Evolutionary conservation across 2,329 filamentous ascomycete genomes (phyloP).

Genomic region (Aureobasidium subglaciale): DNA sequence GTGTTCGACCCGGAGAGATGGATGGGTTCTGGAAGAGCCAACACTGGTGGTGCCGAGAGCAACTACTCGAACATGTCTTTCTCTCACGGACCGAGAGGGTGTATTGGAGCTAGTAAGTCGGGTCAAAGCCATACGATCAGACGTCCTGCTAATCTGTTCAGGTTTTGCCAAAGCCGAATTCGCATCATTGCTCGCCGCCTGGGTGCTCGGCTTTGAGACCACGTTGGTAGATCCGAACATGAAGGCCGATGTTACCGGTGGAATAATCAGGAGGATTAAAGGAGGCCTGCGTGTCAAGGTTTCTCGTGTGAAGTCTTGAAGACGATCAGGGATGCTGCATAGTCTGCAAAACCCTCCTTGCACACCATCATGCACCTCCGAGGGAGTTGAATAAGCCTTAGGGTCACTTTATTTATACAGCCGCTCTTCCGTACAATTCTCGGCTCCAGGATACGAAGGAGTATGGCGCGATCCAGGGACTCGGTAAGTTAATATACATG

Average conservation of each 20-base stretch:
- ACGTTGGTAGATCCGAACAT: slow-evolving; percentile 15
- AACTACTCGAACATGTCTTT: slow-evolving; percentile 39
- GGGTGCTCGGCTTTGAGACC: slow-evolving; percentile 21
- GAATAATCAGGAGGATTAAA: slow-evolving; percentile 13
- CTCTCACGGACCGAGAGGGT: slow-evolving; percentile 31
- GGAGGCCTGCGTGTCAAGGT: slow-evolving; percentile 15
- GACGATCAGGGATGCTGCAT: not conserved
- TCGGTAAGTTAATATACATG: not conserved
- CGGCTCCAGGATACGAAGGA: not conserved
- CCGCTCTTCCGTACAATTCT: not conserved
- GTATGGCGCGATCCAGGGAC: not conserved
- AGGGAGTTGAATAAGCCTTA: too few species aligned
- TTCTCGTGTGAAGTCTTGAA: slow-evolving; percentile 11
- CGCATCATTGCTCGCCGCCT: slow-evolving; percentile 22
- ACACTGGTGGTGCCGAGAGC: slow-evolving; percentile 31
- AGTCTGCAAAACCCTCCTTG: not conserved
- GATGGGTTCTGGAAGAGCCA: slow-evolving; percentile 34
- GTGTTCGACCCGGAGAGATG: slow-evolving; percentile 39
- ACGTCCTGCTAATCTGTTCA: not conserved
- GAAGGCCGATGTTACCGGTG: slow-evolving; percentile 12
- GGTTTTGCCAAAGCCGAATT: slow-evolving; percentile 25
- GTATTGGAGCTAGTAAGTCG: slow-evolving; percentile 23
- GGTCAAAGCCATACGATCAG: not conserved
- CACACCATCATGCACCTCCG: too few species aligned
- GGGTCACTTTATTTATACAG: not conserved